Evolutionary conservation across 179 eudicot genomes (phyloP).

Genomic region (Gypsophila paniculata): DNA sequence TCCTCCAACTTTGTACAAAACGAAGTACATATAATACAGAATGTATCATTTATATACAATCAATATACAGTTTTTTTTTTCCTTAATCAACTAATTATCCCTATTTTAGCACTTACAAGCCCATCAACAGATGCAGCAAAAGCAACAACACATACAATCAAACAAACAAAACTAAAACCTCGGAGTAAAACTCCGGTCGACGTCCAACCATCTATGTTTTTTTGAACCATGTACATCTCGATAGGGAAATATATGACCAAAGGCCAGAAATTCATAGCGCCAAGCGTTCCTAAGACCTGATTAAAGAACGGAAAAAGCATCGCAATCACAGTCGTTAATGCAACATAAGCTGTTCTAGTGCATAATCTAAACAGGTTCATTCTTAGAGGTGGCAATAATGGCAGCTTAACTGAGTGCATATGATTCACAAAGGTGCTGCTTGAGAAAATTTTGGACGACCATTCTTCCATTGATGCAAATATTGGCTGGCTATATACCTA

Average conservation of each 20-base stretch:
- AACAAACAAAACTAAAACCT: constrained; percentile 33
- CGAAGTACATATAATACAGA: no score
- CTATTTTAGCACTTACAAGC: constrained; percentile 34
- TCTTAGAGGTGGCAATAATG: constrained; percentile 26
- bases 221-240: constrained; percentile 45
- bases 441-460: constrained; percentile 35
- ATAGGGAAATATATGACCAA: constrained; percentile 52
- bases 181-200: constrained; percentile 36
- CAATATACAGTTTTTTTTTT: no score
- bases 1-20: no score
- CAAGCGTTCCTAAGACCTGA: constrained; percentile 51
- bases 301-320: constrained; percentile 62
- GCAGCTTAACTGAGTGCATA: constrained; percentile 26
- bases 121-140: constrained; percentile 50
- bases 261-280: constrained; percentile 61
- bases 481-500: constrained; percentile 64
- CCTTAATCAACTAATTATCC: constrained; percentile 6
- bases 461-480: constrained; percentile 50
- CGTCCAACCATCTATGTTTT: constrained; percentile 37
- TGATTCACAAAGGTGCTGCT: constrained; percentile 31
- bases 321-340: constrained; percentile 42
- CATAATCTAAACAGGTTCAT: constrained; percentile 40
- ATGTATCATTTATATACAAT: not conserved
- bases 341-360: constrained; percentile 48
- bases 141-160: constrained; percentile 36